A percentile compares a stretch with the other conserved stretches of the same genome.
These are phyloP conservation scores for Sordariomycetes sp. DNA, from an alignment of 2,329 filamentous ascomycete species.

Conservation along the genomic window DNA sequence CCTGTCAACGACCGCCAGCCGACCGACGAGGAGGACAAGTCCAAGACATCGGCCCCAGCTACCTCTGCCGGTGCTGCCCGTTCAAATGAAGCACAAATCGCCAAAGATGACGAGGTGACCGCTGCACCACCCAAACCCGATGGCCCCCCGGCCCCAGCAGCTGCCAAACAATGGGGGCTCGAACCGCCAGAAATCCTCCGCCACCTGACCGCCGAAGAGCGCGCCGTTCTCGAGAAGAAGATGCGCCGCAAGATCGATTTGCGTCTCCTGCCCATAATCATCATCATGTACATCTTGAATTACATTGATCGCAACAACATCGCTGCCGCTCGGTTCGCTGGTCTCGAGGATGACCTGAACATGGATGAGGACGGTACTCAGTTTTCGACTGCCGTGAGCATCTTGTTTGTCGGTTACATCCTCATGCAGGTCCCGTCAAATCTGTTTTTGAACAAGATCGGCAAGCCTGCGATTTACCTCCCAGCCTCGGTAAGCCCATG, in stretches of 20 bases:
- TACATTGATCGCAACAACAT: constrained; percentile 43
- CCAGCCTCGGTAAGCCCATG: constrained; percentile 26
- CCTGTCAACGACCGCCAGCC: no score
- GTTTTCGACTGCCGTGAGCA: constrained; percentile 33
- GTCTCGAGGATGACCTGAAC: constrained; percentile 34
- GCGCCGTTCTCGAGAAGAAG: constrained; percentile 36
- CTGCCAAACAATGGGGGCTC: constrained; percentile 5
- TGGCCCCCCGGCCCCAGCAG: constrained; percentile 1
- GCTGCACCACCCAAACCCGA: neutral
- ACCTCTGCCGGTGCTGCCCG: no score
- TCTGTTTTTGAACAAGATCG: constrained; percentile 41
- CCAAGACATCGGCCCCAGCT: no score
- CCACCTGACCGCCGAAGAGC: constrained; percentile 36
- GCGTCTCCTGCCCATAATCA: constrained; percentile 49
- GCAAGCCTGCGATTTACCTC: constrained; percentile 35
- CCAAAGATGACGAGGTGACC: constrained; percentile 16
- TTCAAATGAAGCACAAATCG: no score
- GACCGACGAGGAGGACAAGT: no score
- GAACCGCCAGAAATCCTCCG: constrained; percentile 19
- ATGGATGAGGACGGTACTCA: constrained; percentile 15
- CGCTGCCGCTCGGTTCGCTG: constrained; percentile 32
- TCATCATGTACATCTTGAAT: constrained; percentile 58
- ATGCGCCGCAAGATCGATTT: constrained; percentile 53
- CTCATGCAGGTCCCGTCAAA: constrained; percentile 44
- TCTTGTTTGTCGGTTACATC: constrained; percentile 42